Conservation (phyloP, 106 monocot species). For the Dendrobium nobile region DNA sequence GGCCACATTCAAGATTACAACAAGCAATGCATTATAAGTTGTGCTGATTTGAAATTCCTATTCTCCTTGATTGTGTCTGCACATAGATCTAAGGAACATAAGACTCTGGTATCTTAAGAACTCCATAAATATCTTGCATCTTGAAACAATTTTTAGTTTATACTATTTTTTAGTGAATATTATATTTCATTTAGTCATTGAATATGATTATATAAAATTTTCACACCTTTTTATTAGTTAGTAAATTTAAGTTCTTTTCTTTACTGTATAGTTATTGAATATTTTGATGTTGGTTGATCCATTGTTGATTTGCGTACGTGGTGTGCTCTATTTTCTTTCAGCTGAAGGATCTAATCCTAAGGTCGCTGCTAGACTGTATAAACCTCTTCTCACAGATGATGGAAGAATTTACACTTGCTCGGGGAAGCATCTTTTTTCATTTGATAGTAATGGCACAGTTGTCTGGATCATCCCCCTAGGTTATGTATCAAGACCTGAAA, state of each 20-base stretch:
- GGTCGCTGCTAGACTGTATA: conserved; percentile 16
- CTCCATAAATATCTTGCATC: too few relatives aligned
- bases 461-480: conserved; percentile 60
- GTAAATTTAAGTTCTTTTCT: background rate
- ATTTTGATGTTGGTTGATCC: background rate
- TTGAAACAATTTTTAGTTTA: too few relatives aligned
- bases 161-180: background rate
- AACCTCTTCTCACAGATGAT: conserved; percentile 33
- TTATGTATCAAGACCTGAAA: conserved; percentile 42
- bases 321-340: conserved; percentile 2
- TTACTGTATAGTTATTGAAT: background rate
- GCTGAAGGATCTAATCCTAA: conserved; percentile 10
- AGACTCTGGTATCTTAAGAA: too few relatives aligned
- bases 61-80: too few relatives aligned
- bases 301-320: background rate
- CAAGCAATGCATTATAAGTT: too few relatives aligned
- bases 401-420: conserved; percentile 69
- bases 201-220: background rate
- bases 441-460: conserved; percentile 50
- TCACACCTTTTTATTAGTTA: background rate
- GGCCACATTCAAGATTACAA: too few relatives aligned
- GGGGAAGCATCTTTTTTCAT: conserved; percentile 47
- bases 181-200: background rate
- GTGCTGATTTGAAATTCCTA: too few relatives aligned
- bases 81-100: too few relatives aligned